These are phyloP conservation scores for Yamadazyma tumulicola DNA, from an alignment of 805 yeast species.

Conservation along the genomic window DNA sequence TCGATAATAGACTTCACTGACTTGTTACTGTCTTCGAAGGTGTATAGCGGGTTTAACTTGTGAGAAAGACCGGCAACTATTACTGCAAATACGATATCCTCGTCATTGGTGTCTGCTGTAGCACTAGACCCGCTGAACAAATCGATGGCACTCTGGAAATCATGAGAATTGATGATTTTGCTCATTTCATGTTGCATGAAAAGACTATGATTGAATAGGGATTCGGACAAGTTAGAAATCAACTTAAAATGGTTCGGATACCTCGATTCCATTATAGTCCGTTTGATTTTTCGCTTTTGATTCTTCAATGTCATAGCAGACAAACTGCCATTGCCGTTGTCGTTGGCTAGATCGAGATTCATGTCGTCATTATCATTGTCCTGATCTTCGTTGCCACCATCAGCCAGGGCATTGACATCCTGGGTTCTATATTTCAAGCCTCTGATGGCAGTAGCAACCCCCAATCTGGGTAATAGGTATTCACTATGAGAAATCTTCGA, in stretches of 20 bases:
- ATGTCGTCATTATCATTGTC: slow-evolving; percentile 52
- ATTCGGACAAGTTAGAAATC: slow-evolving; percentile 33
- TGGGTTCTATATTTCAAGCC: slow-evolving; percentile 40
- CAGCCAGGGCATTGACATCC: slow-evolving; percentile 11
- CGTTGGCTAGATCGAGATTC: slow-evolving; percentile 24
- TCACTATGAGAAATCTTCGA: slow-evolving; percentile 42
- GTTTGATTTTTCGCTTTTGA: slow-evolving; percentile 28
- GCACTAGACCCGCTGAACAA: slow-evolving; percentile 14
- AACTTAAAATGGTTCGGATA: slow-evolving; percentile 36
- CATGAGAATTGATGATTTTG: slow-evolving; percentile 19
- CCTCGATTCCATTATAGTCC: slow-evolving; percentile 25
- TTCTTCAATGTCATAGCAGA: slow-evolving; percentile 31
- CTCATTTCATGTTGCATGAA: slow-evolving; percentile 30
- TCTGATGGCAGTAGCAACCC: slow-evolving; percentile 61
- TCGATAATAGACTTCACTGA: slow-evolving; percentile 31
- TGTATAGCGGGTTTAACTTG: slow-evolving; percentile 6
- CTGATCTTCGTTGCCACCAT: slow-evolving; percentile 21
- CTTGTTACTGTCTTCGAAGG: neutral
- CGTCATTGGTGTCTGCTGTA: slow-evolving; percentile 29
- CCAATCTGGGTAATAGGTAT: slow-evolving; percentile 57
- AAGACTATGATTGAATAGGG: slow-evolving; percentile 30
- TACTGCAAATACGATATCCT: slow-evolving; percentile 35
- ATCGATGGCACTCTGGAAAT: slow-evolving; percentile 11
- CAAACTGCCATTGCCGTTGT: slow-evolving; percentile 16
- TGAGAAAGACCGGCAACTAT: slow-evolving; percentile 32